Base-by-base conservation (phyloP, 176 grass and related monocot species). In the Triticum monococcum region DNA sequence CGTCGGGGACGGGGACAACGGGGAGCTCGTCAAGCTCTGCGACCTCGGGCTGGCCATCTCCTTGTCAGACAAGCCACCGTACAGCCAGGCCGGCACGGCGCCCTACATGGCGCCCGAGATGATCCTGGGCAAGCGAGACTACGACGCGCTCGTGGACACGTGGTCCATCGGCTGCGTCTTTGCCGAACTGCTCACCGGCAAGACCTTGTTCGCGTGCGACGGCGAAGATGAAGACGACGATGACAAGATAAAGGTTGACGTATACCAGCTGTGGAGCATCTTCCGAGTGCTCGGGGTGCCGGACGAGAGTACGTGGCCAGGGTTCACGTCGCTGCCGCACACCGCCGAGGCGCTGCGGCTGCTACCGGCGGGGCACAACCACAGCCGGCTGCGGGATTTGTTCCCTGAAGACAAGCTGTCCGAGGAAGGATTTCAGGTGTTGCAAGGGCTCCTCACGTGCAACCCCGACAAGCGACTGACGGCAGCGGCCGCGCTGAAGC, bases 101-200 rank as follows among this genome's bases (percentile, higher is more conserved):
- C 7, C 50, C 7, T 75, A 75, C 72, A 50, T 75, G 43, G 72
- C 72, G 6, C 72, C 72, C 13, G 72, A 75, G 13, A 75, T 75
- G 43, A 43, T 75, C 7, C 23, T 75, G 24, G 22, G 23, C 0
- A 75, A 75, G 72, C 72, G 3, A 0, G 41, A 75, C 14, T 75
- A 75, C 43, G 72, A 75, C 41, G 41, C 41, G 24, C 72, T 18
- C 14, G 72, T 75, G 5, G 72, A 75, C 72, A 30, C 23, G 41
- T 75, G 72, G 72, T 75, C 72, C 23, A 24, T 75, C 24, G 43
- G 72, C 11, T 75, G 72, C 25, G 72, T 76, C 72, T 52, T 76
- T 25, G 72, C 25, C 8, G 25, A 76, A 14, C 26, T 76, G 25
- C 24, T 76, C 72, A 76, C 72, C 72, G 43, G 45, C 25, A 52